These are phyloP conservation scores for Candida dajiaensis DNA, from an alignment of 805 yeast species.

Conservation along the genomic window DNA sequence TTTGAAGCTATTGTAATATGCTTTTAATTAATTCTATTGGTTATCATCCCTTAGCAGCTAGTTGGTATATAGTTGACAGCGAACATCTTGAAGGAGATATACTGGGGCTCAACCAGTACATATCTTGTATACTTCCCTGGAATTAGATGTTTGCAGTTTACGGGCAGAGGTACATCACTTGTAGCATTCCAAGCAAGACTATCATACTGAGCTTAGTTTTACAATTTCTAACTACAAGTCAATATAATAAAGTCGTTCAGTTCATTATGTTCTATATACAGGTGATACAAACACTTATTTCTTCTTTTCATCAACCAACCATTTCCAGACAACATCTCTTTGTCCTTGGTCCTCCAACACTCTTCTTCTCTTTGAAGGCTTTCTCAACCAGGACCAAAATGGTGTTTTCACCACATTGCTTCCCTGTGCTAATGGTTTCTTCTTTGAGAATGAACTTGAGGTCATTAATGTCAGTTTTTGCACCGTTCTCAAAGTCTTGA, in stretches of 20 bases:
- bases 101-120: too few species aligned
- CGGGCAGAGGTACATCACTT: too few species aligned
- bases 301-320: conserved; percentile 43
- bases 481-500: conserved; percentile 51
- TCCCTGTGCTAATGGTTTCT: background rate
- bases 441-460: conserved; percentile 4
- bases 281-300: conserved; percentile 18
- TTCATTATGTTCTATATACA: background rate
- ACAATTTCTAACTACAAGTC: too few species aligned
- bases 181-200: too few species aligned
- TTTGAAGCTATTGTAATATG: too few species aligned
- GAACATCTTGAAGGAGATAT: too few species aligned
- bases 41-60: too few species aligned
- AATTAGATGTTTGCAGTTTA: too few species aligned
- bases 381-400: conserved; percentile 18
- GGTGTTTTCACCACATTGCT: conserved; percentile 9
- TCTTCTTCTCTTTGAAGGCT: background rate
- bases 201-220: too few species aligned
- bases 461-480: conserved; percentile 62
- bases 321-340: conserved; percentile 48
- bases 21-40: too few species aligned
- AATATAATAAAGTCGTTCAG: conserved; percentile 1
- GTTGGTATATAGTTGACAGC: too few species aligned
- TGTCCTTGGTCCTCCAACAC: conserved; percentile 22
- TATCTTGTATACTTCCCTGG: too few species aligned